Conservation (phyloP, 1,139 yeast genomes). For the Zygoascus meyerae region DNA sequence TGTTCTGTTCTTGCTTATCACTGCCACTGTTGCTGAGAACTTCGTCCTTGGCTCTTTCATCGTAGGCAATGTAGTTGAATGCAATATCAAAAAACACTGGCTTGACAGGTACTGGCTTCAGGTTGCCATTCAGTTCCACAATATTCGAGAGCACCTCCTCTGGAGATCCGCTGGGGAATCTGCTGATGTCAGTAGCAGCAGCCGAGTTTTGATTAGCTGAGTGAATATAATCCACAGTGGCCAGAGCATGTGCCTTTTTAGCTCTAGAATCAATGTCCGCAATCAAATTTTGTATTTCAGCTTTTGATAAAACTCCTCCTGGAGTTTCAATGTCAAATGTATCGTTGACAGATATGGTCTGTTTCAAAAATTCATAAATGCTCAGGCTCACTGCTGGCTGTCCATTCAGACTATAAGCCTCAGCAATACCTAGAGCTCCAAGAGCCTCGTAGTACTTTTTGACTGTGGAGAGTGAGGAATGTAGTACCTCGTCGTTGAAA, state of each 20-base stretch:
- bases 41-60: slow-evolving; percentile 12
- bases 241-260: slow-evolving; percentile 45
- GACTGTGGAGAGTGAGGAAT: slow-evolving; percentile 48
- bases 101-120: slow-evolving; percentile 62
- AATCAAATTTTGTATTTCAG: slow-evolving; percentile 34
- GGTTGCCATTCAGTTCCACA: slow-evolving; percentile 43
- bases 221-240: slow-evolving; percentile 41
- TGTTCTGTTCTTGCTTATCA: slow-evolving; percentile 3
- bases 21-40: background rate
- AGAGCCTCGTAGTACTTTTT: slow-evolving; percentile 42
- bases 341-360: slow-evolving; percentile 19
- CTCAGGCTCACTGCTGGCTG: slow-evolving; percentile 53
- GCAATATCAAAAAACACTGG: slow-evolving; percentile 91
- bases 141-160: slow-evolving; percentile 39
- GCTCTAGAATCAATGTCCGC: slow-evolving; percentile 32
- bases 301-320: slow-evolving; percentile 34
- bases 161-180: slow-evolving; percentile 36
- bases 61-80: slow-evolving; percentile 66
- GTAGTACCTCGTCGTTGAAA: slow-evolving; percentile 69
- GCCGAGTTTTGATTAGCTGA: background rate
- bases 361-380: slow-evolving; percentile 39
- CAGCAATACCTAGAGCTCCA: slow-evolving; percentile 45
- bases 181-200: slow-evolving; percentile 48
- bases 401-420: slow-evolving; percentile 43
- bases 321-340: slow-evolving; percentile 27